A percentile compares a stretch with the other conserved stretches of the same genome.
phyloP scores from a whole-genome alignment of 441 rosid genomes.

The Jatropha multifida region DNA sequence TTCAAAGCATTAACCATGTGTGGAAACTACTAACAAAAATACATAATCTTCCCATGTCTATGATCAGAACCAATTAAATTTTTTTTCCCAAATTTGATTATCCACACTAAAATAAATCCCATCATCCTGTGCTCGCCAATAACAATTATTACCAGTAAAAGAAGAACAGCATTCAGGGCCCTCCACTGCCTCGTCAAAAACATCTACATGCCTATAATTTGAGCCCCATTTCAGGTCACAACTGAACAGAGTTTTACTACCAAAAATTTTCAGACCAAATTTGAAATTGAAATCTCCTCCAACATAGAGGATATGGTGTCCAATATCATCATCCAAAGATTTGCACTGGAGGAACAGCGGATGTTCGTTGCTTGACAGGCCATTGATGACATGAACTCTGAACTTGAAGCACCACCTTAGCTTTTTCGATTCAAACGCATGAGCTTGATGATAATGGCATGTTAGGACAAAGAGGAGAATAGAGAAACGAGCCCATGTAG shows the following conservation, averaged over 20 bases:
- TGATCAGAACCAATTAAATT: not conserved
- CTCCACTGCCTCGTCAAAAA: not conserved
- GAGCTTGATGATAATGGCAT: not conserved
- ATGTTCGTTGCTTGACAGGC: not conserved
- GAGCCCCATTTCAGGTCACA: not conserved
- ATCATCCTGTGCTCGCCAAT: conserved; percentile 12
- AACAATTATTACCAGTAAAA: not conserved
- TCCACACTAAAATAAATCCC: not conserved
- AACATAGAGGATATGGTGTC: not conserved
- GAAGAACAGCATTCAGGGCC: not conserved
- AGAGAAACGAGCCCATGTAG: not conserved
- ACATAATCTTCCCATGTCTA: too few species aligned
- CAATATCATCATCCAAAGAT: not conserved
- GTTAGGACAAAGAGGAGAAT: not conserved
- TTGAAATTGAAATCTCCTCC: conserved; percentile 4
- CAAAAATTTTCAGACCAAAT: not conserved
- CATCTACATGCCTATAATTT: not conserved
- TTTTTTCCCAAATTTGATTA: not conserved
- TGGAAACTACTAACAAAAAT: too few species aligned
- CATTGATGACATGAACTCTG: conserved; percentile 1
- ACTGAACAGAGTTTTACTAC: not conserved
- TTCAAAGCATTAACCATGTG: too few species aligned
- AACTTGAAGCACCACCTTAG: not conserved
- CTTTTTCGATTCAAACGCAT: not conserved
- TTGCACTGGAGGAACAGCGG: conserved; percentile 1